Evolutionary conservation across 2,329 filamentous ascomycete genomes (phyloP).

Genomic region (Mycosphaerelloides madeirae): DNA sequence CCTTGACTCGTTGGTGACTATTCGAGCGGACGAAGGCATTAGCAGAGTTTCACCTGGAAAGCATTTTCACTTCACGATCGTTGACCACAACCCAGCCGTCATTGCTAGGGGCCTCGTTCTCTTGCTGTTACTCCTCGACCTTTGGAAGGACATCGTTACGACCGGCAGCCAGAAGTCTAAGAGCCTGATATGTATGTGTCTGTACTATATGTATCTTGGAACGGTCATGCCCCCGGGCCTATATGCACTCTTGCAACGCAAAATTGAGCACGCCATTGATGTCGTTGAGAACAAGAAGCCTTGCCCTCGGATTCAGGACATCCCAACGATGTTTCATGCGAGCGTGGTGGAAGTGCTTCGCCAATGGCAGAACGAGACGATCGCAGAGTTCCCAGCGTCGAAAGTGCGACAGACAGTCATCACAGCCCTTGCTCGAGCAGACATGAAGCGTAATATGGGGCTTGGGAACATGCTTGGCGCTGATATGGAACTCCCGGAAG

Average conservation of each 20-base stretch:
- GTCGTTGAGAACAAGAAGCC: slow-evolving; percentile 2
- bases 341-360: not conserved
- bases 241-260: slow-evolving; percentile 3
- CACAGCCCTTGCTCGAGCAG: not conserved
- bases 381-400: slow-evolving; percentile 2
- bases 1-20: slow-evolving; percentile 3
- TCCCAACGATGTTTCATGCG: slow-evolving; percentile 1
- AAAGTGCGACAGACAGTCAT: not conserved
- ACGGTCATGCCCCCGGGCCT: slow-evolving; percentile 11
- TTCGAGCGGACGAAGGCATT: not conserved
- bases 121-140: slow-evolving; percentile 1
- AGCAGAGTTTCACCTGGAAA: slow-evolving; percentile 1
- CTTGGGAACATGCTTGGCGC: not conserved
- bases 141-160: not conserved
- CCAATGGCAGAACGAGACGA: slow-evolving; percentile 9
- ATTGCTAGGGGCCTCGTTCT: slow-evolving; percentile 9
- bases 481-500: not conserved
- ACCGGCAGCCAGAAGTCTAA: not conserved
- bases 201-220: slow-evolving; percentile 11
- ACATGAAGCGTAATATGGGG: not conserved
- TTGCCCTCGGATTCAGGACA: slow-evolving; percentile 1
- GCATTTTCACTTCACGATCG: slow-evolving; percentile 10
- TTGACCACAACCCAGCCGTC: slow-evolving; percentile 6
- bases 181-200: slow-evolving; percentile 1
- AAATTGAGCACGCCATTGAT: slow-evolving; percentile 3